Base-by-base conservation (phyloP, 139 green algal genomes). In the Zygnema circumcarinatum region DNA sequence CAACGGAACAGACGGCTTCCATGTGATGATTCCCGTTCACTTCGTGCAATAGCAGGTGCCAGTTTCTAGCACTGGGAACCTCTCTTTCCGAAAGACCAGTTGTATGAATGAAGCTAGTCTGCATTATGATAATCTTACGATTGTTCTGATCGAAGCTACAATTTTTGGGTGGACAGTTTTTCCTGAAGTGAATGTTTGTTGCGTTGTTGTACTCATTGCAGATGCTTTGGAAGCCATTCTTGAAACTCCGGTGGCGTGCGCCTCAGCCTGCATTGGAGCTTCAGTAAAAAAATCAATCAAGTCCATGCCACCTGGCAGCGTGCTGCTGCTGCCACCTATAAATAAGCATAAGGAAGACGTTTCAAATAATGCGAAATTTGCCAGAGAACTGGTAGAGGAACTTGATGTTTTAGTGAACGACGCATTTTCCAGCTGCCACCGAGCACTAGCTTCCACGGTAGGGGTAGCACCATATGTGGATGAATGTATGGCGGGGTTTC, bases 351-450 rank as follows among this genome's bases (percentile, higher is more conserved):
- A 62, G 47, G 47, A 62, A 16, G 47, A 62, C 16, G 47, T 62
- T 62, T 62, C 47, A 7, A 62, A 62, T 16, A 62, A 62, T 62
- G 47, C 47, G 16, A 16, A 62, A 62, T 62, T 62, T 62, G 47
- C 47, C 7, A 62, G 47, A 62, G 16, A 62, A 62, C 47, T 62
- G 47, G 47, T 16, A 62, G 47, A 62, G 7, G 47, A 16, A 62
- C 3, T 41, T 22, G 69, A 78, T 25, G 69, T 78, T 39, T 39
- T 78, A 25, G 69, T 78, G 7, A 78, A 78, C 69, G 69, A 78
- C 16, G 69, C 69, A 25, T 41, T 78, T 11, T n/a, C 11, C 69
- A 25, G 7, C 69, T 78, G 35, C 11, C 69, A 78, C 69, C 7
- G 69, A 39, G 69, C 36, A 41, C 16, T 39, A 39, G 36, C 36